A percentile compares a stretch with the other conserved stretches of the same genome.
Conservation (phyloP, 768 basidiomycete species). For the Agaricus sinodeliciosus region DNA sequence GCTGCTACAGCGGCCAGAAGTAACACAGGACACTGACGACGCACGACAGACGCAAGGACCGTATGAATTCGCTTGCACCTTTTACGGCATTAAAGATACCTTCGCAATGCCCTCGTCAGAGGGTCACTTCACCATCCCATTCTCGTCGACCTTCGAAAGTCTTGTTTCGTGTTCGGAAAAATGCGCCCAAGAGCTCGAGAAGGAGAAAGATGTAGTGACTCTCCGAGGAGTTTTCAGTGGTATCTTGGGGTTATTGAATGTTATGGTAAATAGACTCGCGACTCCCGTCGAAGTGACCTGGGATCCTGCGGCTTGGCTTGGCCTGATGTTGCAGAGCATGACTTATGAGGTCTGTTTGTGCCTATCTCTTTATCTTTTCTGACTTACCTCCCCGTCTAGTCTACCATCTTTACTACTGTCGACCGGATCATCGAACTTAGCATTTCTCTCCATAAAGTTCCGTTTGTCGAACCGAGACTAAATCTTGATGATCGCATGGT, state of each 20-base stretch:
- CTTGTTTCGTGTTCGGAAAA: constrained; percentile 38
- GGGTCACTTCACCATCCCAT: constrained; percentile 36
- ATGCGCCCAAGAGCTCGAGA: constrained; percentile 34
- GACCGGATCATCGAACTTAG: constrained; percentile 56
- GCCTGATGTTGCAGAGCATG: constrained; percentile 43
- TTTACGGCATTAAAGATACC: constrained; percentile 41
- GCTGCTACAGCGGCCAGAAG: constrained; percentile 44
- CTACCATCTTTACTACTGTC: constrained; percentile 57
- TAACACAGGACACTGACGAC: constrained; percentile 29
- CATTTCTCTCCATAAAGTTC: constrained; percentile 47
- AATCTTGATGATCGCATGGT: constrained; percentile 47
- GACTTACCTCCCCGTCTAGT: constrained; percentile 26
- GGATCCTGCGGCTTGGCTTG: constrained; percentile 62
- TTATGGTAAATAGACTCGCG: constrained; percentile 39
- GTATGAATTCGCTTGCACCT: constrained; percentile 51
- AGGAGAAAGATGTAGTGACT: constrained; percentile 23
- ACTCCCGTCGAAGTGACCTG: constrained; percentile 40
- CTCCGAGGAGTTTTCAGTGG: constrained; percentile 46
- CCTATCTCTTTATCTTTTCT: constrained; percentile 5
- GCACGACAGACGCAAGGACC: constrained; percentile 28
- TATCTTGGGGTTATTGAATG: constrained; percentile 43
- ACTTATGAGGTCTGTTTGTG: constrained; percentile 43
- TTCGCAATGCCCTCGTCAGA: constrained; percentile 14
- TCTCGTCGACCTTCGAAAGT: constrained; percentile 52
- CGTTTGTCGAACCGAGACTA: constrained; percentile 44